Conservation (phyloP, 768 basidiomycete species). For the Mrakia hoshinonis region DNA sequence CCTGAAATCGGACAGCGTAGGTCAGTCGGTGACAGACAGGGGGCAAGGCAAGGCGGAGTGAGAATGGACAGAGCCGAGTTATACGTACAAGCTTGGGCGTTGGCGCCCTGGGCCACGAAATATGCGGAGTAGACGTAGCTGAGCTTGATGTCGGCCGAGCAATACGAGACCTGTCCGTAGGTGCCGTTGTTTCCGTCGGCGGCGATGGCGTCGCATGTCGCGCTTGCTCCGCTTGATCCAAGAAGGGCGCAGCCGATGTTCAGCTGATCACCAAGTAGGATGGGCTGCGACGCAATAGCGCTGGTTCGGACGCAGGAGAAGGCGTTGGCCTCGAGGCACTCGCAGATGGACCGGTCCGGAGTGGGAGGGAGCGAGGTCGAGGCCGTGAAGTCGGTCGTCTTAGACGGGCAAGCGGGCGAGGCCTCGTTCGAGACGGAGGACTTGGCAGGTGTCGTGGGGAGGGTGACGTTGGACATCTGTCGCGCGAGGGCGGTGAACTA, state of each 20-base stretch:
- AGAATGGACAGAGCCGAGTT: neutral
- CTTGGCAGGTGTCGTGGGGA: constrained; percentile 55
- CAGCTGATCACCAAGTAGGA: constrained; percentile 36
- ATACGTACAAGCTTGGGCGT: constrained; percentile 54
- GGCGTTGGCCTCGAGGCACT: constrained; percentile 55
- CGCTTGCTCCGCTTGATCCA: constrained; percentile 50
- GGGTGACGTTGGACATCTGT: constrained; percentile 53
- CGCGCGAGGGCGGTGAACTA: constrained; percentile 61
- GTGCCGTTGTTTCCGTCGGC: constrained; percentile 63
- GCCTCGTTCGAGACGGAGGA: constrained; percentile 47
- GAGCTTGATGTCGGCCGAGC: constrained; percentile 51
- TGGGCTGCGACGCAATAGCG: constrained; percentile 45
- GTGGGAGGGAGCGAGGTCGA: constrained; percentile 69
- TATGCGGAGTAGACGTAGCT: constrained; percentile 61
- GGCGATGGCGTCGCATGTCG: constrained; percentile 57
- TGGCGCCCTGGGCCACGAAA: constrained; percentile 57
- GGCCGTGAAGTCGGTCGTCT: constrained; percentile 55
- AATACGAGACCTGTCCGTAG: constrained; percentile 67
- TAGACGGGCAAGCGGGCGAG: constrained; percentile 53
- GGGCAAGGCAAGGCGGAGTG: neutral
- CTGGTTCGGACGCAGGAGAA: constrained; percentile 67
- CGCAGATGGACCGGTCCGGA: constrained; percentile 69
- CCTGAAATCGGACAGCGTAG: neutral
- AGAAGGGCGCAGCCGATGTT: constrained; percentile 59
- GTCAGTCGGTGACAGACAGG: neutral